Percentiles rank a stretch among this genome's conserved stretches.
Evolutionary conservation across 2,329 filamentous ascomycete species (phyloP).

Genomic region (Aureobasidium leucospermi): DNA sequence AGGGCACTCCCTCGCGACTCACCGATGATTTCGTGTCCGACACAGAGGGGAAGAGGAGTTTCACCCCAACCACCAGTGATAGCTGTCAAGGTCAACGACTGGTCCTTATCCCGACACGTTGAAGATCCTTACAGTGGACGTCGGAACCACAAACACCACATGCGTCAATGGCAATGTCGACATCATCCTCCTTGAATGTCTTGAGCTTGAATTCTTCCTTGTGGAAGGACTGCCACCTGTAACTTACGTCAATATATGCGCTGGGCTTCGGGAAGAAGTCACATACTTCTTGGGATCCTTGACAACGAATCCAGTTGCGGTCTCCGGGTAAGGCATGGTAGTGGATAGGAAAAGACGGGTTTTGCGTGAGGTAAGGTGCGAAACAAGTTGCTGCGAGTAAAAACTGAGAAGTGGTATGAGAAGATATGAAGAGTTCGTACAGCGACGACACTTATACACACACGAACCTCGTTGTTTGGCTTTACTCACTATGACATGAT

Average conservation of each 20-base stretch:
- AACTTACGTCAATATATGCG: conserved; percentile 40
- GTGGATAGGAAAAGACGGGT: neutral
- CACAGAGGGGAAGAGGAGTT: conserved; percentile 27
- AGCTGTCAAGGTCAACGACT: neutral
- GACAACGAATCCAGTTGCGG: conserved; percentile 35
- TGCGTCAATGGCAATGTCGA: conserved; percentile 34
- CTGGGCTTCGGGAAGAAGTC: conserved; percentile 18
- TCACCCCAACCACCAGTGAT: conserved; percentile 32
- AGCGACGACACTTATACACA: no score
- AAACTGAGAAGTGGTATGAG: no score
- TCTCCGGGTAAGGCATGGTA: conserved; percentile 38
- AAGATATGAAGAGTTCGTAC: no score
- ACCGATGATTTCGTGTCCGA: conserved; percentile 23
- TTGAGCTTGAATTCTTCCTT: conserved; percentile 38
- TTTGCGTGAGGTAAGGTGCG: no score
- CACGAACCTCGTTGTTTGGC: no score
- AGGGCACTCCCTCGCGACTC: neutral
- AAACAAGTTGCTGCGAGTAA: no score
- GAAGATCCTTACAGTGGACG: conserved; percentile 18
- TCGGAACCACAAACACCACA: conserved; percentile 30
- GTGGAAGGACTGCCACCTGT: conserved; percentile 36
- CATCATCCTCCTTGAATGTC: conserved; percentile 32
- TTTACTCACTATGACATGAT: no score
- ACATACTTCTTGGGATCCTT: conserved; percentile 48
- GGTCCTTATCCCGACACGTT: conserved; percentile 18